phyloP scores from a whole-genome alignment of 495 filamentous ascomycete genomes.

The Trichoderma asperelloides region DNA sequence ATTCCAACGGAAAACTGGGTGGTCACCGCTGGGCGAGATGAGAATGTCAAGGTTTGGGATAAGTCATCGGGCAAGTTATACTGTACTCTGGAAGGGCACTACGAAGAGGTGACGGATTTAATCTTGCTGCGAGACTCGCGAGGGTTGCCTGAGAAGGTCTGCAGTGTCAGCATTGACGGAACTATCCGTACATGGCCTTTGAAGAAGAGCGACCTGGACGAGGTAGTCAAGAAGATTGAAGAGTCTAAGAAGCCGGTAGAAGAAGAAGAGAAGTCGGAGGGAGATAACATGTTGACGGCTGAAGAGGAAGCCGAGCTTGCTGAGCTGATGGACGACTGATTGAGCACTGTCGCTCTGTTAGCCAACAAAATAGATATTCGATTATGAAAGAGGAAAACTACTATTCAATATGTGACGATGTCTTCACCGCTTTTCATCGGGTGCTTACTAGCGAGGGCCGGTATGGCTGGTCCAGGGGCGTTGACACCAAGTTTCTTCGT shows the following conservation, averaged over 20 bases:
- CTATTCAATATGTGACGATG: not conserved
- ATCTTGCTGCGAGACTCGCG: conserved; percentile 46
- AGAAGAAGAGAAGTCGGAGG: conserved; percentile 31
- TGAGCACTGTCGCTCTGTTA: conserved; percentile 15
- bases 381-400: not conserved
- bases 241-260: conserved; percentile 40
- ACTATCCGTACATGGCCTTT: conserved; percentile 80
- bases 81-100: conserved; percentile 76
- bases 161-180: conserved; percentile 80
- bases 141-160: conserved; percentile 35
- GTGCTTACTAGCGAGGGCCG: not conserved
- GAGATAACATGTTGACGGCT: conserved; percentile 50
- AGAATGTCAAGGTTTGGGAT: conserved; percentile 89
- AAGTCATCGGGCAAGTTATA: conserved; percentile 59
- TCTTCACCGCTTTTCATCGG: not conserved
- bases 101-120: conserved; percentile 81
- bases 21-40: conserved; percentile 84
- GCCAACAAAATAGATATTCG: not conserved
- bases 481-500: not conserved
- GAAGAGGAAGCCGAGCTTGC: conserved; percentile 84
- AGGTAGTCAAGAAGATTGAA: conserved; percentile 41
- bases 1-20: conserved; percentile 67
- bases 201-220: conserved; percentile 50
- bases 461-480: not conserved
- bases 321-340: conserved; percentile 74